phyloP scores from a whole-genome alignment of 2,329 filamentous ascomycete genomes.

The Pseudogymnoascus pannorum region DNA sequence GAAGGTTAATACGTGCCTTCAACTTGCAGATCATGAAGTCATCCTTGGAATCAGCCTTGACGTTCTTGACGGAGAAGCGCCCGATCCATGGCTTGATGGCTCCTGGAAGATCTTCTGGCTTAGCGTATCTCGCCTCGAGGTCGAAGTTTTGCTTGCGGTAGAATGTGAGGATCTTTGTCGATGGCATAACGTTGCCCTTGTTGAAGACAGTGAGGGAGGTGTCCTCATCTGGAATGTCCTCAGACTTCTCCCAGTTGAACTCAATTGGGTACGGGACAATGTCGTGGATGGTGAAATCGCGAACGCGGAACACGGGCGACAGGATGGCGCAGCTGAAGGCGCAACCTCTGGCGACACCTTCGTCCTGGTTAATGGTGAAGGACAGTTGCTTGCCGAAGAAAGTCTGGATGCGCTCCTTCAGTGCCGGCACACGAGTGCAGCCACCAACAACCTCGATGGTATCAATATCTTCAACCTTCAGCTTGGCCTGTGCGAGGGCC shows the following conservation, averaged over 20 bases:
- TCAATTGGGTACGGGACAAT: constrained; percentile 98
- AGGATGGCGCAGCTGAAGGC: constrained; percentile 97
- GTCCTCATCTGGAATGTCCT: constrained; percentile 97
- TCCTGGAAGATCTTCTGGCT: constrained; percentile 78
- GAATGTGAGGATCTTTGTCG: constrained; percentile 98
- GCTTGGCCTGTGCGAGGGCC: constrained; percentile 86
- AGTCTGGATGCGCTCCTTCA: constrained; percentile 82
- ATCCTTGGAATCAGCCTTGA: constrained; percentile 85
- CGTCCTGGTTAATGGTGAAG: constrained; percentile 96
- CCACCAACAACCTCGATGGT: constrained; percentile 89
- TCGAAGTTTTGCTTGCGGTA: constrained; percentile 98
- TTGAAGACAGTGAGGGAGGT: constrained; percentile 96
- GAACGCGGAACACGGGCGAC: constrained; percentile 95
- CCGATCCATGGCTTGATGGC: constrained; percentile 94
- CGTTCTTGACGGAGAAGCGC: constrained; percentile 94
- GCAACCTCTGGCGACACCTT: constrained; percentile 90
- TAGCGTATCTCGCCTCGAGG: constrained; percentile 87
- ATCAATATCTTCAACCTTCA: constrained; percentile 89
- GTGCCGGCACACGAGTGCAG: constrained; percentile 82
- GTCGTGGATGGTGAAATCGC: constrained; percentile 95
- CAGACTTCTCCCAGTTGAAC: constrained; percentile 97
- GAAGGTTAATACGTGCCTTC: constrained; percentile 92
- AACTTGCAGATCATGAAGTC: constrained; percentile 99
- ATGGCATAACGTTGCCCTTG: constrained; percentile 93
- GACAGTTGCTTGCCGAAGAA: constrained; percentile 93